A percentile compares a stretch with the other conserved stretches of the same genome.
Conservation (phyloP, 352 stramenopile species). For the Phytophthora cajani region DNA sequence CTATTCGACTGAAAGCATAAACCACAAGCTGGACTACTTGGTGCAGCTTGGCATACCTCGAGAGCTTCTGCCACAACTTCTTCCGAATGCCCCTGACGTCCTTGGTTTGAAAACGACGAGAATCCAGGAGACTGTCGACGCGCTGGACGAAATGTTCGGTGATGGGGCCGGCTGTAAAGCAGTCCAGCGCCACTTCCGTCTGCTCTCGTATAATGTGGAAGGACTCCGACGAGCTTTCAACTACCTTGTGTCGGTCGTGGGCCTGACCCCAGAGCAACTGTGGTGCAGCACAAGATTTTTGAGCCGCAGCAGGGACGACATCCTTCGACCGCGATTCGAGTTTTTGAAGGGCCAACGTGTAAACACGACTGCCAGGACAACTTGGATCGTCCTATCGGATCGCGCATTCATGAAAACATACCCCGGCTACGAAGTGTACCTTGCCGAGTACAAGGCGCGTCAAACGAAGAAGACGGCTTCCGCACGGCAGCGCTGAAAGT, state of each 20-base stretch:
- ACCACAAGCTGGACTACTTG: not conserved
- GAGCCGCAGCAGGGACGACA: not conserved
- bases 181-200: not conserved
- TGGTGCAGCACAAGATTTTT: not conserved
- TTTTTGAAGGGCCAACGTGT: not conserved
- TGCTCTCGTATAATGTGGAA: not conserved
- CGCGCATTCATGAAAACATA: not conserved
- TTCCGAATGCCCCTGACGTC: not conserved
- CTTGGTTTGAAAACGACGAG: not conserved
- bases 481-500: not conserved
- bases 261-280: not conserved
- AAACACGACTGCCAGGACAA: not conserved
- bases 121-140: conserved; percentile 1
- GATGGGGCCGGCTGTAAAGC: not conserved
- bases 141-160: conserved; percentile 1
- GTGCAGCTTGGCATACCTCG: not conserved
- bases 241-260: not conserved
- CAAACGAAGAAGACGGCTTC: not conserved
- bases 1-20: not conserved
- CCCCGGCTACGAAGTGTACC: not conserved
- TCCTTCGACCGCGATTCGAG: not conserved
- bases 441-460: not conserved
- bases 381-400: not conserved
- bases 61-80: not conserved
- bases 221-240: not conserved